Evolutionary conservation across 2,329 filamentous ascomycete genomes (phyloP).

Genomic region (Phaeoacremonium minimum): DNA sequence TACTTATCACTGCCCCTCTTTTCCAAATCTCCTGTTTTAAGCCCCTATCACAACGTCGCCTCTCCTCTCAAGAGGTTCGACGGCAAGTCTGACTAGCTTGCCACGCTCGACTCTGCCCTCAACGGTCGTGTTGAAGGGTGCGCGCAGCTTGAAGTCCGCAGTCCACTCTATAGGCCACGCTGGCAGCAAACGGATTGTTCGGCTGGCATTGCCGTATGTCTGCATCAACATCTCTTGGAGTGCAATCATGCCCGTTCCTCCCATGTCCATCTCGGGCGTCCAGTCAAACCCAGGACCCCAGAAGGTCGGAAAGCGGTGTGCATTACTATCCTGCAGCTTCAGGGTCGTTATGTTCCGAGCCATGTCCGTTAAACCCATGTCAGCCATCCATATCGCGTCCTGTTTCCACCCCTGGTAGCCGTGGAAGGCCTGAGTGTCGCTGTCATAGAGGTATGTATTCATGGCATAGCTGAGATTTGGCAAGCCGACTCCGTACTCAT

Average conservation of each 20-base stretch:
- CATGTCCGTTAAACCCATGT: constrained; percentile 1
- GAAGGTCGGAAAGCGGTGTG: not conserved
- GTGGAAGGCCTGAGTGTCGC: constrained; percentile 1
- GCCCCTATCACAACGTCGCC: no score
- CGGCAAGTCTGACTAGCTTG: no score
- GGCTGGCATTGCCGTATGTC: not conserved
- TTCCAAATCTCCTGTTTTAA: no score
- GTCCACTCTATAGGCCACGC: not conserved
- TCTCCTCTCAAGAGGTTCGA: no score
- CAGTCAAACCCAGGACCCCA: not conserved
- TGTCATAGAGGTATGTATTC: constrained; percentile 4
- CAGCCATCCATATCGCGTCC: constrained; percentile 4
- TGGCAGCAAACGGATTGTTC: not conserved
- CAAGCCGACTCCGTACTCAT: constrained; percentile 3
- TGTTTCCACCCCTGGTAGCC: constrained; percentile 4
- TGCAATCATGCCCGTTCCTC: not conserved
- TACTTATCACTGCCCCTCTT: no score
- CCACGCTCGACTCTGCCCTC: no score
- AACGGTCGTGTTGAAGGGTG: not conserved
- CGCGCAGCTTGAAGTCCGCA: not conserved
- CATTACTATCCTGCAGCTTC: not conserved
- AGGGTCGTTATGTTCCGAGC: constrained; percentile 1
- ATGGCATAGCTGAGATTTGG: constrained; percentile 1
- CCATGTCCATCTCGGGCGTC: not conserved
- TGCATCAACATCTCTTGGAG: not conserved